Evolutionary conservation across 805 yeast genomes (phyloP), one percentile per base, ranked within the genome.

Genomic region (Kuraishia hungarica): DNA sequence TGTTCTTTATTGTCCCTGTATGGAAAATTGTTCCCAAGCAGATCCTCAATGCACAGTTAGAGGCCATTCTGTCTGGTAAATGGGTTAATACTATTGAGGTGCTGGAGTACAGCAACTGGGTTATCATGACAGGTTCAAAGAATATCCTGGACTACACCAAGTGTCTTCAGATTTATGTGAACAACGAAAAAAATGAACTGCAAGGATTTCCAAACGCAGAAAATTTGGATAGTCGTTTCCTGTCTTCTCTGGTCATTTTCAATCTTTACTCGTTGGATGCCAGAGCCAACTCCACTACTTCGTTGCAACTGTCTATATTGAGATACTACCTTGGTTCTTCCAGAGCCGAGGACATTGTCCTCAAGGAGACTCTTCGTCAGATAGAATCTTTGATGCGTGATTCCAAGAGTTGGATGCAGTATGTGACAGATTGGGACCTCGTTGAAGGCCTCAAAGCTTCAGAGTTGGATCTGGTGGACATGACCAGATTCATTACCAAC

Each of bases 391-490:
- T 69, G 2, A 61, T 75, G 6, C 69, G 77, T 15, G 61, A 67
- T 3, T 60, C 57, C 8, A 60, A 55, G 26, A 81, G 90, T 7
- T 90, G 96, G 96, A 73, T 86, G n/a, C 75, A 75, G 53, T 66
- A 73, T 43, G 82, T 87, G 4, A 70, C 75, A 39, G 72, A 77
- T 50, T 88, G 96, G 96, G 91, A 87, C 53, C 77, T 85, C 53
- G 63, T 64, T 49, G 74, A 76, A 65, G 80, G 66, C 49, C 69
- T 60, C 17, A 62, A 64, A 3, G 73, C 70, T 49, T 69, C 67
- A 23, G 83, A 79, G 26, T 59, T 72, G 17, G 83, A 77, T 1
- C 58, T 77, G n/a, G 82, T 80, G 1, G 75, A 73, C 46, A 75
- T 35, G 19, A 51, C 76, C n/a, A 69, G 72, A 54, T 61, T 83